A percentile compares a stretch with the other conserved stretches of the same genome.
Conservation (phyloP, 1,284 basidiomycete genomes). For the Ganoderma sinense region DNA sequence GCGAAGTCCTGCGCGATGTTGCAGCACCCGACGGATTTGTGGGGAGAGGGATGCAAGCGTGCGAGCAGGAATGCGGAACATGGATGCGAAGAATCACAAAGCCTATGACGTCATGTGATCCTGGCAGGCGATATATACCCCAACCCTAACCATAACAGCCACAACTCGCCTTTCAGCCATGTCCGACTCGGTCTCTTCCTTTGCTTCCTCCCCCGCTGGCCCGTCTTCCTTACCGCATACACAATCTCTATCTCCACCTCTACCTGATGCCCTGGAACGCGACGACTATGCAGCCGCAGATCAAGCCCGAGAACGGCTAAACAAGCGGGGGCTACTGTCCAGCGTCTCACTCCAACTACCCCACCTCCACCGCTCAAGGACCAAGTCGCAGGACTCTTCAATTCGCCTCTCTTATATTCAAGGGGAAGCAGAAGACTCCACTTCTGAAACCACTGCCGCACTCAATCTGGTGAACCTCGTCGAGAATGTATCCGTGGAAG, state of each 20-base stretch:
- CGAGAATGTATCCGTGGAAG: conserved; percentile 18
- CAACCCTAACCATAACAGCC: conserved; percentile 30
- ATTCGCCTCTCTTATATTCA: conserved; percentile 8
- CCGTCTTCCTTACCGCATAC: conserved; percentile 23
- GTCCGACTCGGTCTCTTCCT: conserved; percentile 26
- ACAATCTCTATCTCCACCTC: conserved; percentile 23
- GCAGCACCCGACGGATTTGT: conserved; percentile 10
- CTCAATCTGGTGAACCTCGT: conserved; percentile 18
- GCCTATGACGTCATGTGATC: conserved; percentile 38
- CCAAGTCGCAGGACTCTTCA: conserved; percentile 12
- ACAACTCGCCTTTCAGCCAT: conserved; percentile 23
- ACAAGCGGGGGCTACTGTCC: conserved; percentile 23
- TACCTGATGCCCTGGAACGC: conserved; percentile 37
- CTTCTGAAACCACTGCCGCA: neutral
- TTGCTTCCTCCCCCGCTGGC: conserved; percentile 28
- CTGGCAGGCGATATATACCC: conserved; percentile 3
- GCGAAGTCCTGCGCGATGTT: neutral
- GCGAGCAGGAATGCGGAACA: conserved; percentile 35
- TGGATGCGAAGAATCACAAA: conserved; percentile 25
- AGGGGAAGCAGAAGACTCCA: neutral
- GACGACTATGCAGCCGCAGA: conserved; percentile 51
- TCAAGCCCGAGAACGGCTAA: conserved; percentile 52
- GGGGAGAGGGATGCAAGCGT: conserved; percentile 13
- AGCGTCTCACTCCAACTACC: conserved; percentile 28
- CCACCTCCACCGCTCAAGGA: conserved; percentile 15